Evolutionary conservation across 2,329 filamentous ascomycete species (phyloP).

Genomic region (Fusarium chuoi): DNA sequence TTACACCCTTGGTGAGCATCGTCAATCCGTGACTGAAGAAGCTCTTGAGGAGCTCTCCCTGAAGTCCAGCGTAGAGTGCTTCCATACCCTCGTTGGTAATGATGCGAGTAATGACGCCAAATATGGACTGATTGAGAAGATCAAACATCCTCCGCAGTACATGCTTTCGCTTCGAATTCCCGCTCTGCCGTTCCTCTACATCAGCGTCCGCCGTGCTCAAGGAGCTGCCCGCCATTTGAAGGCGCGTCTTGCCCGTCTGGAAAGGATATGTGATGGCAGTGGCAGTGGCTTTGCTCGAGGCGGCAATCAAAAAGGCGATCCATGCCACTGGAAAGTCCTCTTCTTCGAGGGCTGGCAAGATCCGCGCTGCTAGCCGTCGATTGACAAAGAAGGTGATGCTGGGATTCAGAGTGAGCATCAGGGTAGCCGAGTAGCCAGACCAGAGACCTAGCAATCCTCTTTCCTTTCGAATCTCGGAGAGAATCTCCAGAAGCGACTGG

Average conservation of each 20-base stretch:
- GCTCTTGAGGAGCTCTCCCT: conserved; percentile 80
- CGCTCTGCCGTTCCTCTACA: conserved; percentile 9
- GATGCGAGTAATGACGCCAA: conserved; percentile 69
- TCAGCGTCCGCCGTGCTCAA: conserved; percentile 1
- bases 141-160: conserved; percentile 27
- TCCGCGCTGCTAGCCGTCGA: conserved; percentile 70
- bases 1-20: conserved; percentile 84
- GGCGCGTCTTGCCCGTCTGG: conserved; percentile 82
- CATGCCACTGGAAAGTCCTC: conserved; percentile 53
- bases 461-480: conserved; percentile 71
- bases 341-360: conserved; percentile 62
- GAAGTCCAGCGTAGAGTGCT: conserved; percentile 80
- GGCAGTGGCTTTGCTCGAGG: conserved; percentile 80
- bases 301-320: conserved; percentile 67
- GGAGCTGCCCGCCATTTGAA: conserved; percentile 68
- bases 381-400: conserved; percentile 88
- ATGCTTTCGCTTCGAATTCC: background rate
- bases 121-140: conserved; percentile 61
- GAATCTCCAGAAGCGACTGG: conserved; percentile 65
- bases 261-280: conserved; percentile 86
- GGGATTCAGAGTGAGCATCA: conserved; percentile 86
- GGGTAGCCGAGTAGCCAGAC: conserved; percentile 85
- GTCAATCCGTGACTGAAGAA: conserved; percentile 89
- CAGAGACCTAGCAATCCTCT: conserved; percentile 82
- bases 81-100: conserved; percentile 71